phyloP scores from a whole-genome alignment of 2,329 filamentous ascomycete species.

The Coleophoma cylindrospora region DNA sequence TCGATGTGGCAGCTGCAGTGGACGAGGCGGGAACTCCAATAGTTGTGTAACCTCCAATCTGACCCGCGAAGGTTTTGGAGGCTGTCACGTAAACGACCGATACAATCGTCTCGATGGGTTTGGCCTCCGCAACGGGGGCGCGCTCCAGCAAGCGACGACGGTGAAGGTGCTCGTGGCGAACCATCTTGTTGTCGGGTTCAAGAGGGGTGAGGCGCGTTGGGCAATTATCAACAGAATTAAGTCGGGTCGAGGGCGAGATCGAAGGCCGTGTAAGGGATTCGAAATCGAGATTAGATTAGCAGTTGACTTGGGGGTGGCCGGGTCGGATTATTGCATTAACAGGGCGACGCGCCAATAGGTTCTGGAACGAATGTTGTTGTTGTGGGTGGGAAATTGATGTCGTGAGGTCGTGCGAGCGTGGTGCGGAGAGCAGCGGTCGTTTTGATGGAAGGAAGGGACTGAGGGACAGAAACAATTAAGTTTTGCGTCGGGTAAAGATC shows the following conservation, averaged over 20 bases:
- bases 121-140: constrained; percentile 10
- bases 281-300: background rate
- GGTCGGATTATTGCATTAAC: background rate
- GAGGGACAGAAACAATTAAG: background rate
- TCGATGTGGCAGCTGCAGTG: background rate
- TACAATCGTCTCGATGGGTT: constrained; percentile 26
- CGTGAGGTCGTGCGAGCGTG: background rate
- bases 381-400: too few species aligned
- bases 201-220: too few species aligned
- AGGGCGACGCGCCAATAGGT: background rate
- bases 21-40: constrained; percentile 10
- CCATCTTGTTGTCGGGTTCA: background rate
- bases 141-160: background rate
- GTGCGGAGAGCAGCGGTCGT: background rate
- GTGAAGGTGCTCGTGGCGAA: constrained; percentile 6
- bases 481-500: constrained; percentile 2
- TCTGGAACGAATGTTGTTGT: background rate
- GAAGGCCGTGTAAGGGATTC: too few species aligned
- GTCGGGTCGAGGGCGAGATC: too few species aligned
- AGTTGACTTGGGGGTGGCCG: background rate
- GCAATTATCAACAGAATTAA: too few species aligned
- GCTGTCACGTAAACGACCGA: constrained; percentile 46
- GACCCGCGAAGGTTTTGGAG: constrained; percentile 44
- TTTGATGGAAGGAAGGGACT: background rate
- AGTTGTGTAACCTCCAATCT: constrained; percentile 42